Evolutionary conservation across 129 eudicot species (phyloP).

Genomic region (Tanacetum coccineum): DNA sequence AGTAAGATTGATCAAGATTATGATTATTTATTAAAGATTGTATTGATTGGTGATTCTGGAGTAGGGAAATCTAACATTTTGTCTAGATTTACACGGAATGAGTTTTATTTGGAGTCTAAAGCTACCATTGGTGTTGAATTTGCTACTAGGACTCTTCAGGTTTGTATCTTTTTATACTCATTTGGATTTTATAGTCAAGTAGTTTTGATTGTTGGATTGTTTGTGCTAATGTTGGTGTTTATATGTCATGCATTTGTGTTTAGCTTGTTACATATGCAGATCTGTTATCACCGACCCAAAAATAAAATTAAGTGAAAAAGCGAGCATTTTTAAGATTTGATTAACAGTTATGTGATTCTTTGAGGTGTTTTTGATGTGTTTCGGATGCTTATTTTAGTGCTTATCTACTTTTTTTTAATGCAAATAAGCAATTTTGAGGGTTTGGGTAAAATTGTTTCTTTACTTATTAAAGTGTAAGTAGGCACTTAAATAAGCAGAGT

Average conservation of each 20-base stretch:
- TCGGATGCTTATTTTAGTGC: no score
- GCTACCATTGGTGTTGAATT: conserved; percentile 39
- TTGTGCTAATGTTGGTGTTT: background rate
- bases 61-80: conserved; percentile 36
- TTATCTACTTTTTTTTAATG: background rate
- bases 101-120: conserved; percentile 35
- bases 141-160: conserved; percentile 42
- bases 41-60: conserved; percentile 34
- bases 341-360: background rate
- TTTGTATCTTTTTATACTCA: conserved; percentile 6
- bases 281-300: conserved; percentile 10
- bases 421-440: no score
- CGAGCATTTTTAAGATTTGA: background rate
- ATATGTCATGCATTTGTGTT: conserved; percentile 5
- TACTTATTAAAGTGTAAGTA: no score
- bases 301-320: background rate
- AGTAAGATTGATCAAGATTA: conserved; percentile 32
- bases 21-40: conserved; percentile 34
- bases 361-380: no score
- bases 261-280: conserved; percentile 15
- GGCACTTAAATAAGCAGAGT: no score
- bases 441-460: no score
- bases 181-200: background rate
- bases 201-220: background rate
- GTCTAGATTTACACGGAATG: conserved; percentile 34